Percentiles rank a stretch among this genome's conserved stretches.
phyloP scores from a whole-genome alignment of 208 protist species.

The Wallacemonas rigidus region DNA sequence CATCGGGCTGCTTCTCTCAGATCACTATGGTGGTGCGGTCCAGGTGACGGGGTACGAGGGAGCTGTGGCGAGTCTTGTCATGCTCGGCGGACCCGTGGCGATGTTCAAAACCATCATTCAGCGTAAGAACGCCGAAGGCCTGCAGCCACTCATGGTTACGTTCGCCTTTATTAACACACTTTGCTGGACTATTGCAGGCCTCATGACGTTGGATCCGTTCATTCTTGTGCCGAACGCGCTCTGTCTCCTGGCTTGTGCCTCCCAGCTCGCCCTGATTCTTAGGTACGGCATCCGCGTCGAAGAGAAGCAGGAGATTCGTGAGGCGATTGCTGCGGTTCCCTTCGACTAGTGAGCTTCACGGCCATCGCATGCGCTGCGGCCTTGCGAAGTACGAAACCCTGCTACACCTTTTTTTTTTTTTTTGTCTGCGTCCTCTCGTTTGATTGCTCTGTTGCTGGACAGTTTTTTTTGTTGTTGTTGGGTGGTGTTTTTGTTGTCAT shows the following conservation, averaged over 20 bases:
- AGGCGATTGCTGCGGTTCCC: conserved; percentile 45
- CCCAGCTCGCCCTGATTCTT: conserved; percentile 47
- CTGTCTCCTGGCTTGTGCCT: conserved; percentile 35
- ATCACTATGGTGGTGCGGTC: conserved; percentile 23
- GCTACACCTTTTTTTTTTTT: neutral
- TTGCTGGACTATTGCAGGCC: conserved; percentile 52
- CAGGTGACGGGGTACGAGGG: conserved; percentile 50
- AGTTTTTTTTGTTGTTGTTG: neutral
- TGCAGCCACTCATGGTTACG: conserved; percentile 52
- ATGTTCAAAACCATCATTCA: conserved; percentile 58
- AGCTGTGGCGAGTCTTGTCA: conserved; percentile 42
- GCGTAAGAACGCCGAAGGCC: conserved; percentile 54
- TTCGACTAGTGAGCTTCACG: conserved; percentile 31
- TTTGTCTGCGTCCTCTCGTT: neutral
- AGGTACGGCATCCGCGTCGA: conserved; percentile 41
- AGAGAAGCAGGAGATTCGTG: conserved; percentile 27
- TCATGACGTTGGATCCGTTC: conserved; percentile 46
- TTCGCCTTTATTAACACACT: conserved; percentile 65
- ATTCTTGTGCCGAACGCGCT: conserved; percentile 46
- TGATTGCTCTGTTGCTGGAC: too few relatives aligned
- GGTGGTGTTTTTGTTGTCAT: too few relatives aligned
- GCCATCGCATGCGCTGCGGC: too few relatives aligned
- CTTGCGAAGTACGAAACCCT: too few relatives aligned
- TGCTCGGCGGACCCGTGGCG: conserved; percentile 53
- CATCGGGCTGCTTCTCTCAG: conserved; percentile 34